A percentile compares a stretch with the other conserved stretches of the same genome.
Conservation (phyloP, 805 yeast species). For the Yarrowia alimentaria region DNA sequence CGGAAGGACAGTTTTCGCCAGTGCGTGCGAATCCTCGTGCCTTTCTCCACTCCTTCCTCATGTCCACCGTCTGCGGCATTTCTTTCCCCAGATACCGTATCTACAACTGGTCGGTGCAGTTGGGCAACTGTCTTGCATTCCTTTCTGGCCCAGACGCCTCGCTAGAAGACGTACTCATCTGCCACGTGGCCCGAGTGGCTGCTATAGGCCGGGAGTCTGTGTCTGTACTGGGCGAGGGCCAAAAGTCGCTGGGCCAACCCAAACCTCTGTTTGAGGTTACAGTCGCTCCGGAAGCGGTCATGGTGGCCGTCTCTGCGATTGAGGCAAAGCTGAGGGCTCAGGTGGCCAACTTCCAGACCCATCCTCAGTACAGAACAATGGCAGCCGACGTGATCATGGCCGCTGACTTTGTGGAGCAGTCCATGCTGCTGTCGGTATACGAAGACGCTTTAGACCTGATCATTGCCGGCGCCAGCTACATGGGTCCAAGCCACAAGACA, state of each 20-base stretch:
- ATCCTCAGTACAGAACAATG: conserved; percentile 15
- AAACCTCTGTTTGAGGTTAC: conserved; percentile 8
- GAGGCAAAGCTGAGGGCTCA: conserved; percentile 12
- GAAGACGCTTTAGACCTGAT: conserved; percentile 10
- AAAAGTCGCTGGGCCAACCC: conserved; percentile 17
- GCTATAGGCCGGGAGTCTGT: conserved; percentile 6
- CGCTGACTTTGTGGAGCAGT: conserved; percentile 11
- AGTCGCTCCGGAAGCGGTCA: conserved; percentile 7
- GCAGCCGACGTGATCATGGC: conserved; percentile 19
- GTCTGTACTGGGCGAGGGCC: conserved; percentile 11
- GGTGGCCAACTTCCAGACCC: conserved; percentile 3
- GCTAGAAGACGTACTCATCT: conserved; percentile 7
- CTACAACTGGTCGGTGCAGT: conserved; percentile 24
- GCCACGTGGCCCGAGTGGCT: conserved; percentile 5
- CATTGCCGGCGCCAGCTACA: background rate
- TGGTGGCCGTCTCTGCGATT: background rate
- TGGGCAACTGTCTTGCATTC: conserved; percentile 25
- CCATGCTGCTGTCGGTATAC: conserved; percentile 2
- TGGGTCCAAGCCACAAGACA: too few species aligned
- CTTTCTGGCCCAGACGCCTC: conserved; percentile 21
- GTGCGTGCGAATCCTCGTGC: conserved; percentile 17
- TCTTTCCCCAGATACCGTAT: conserved; percentile 15
- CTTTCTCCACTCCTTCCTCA: conserved; percentile 15
- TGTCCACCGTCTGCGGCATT: conserved; percentile 21
- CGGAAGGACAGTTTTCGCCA: conserved; percentile 16